Conservation (phyloP, 345 rosid genomes). For the Corchorus capsularis region DNA sequence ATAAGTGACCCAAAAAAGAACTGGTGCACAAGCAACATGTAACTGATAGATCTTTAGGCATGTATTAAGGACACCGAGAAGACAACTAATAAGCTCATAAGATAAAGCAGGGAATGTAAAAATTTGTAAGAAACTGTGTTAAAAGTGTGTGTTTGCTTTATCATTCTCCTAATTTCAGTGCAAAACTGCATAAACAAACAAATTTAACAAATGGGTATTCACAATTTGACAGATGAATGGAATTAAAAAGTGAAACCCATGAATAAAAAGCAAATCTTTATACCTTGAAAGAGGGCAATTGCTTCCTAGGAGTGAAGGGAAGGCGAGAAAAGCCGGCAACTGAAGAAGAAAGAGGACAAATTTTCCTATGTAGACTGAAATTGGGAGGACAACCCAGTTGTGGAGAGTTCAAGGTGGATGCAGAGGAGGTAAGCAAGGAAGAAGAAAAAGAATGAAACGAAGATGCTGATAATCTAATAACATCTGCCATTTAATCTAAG, state of each 20-base stretch:
- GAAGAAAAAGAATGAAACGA: conserved; percentile 13
- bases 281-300: conserved; percentile 16
- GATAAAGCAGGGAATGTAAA: background rate
- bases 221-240: background rate
- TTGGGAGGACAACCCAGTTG: background rate
- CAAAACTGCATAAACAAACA: background rate
- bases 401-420: conserved; percentile 1
- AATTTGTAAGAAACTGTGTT: background rate
- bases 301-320: background rate
- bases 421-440: background rate
- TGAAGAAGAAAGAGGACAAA: conserved; percentile 3
- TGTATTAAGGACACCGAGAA: background rate
- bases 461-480: background rate
- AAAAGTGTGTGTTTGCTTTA: background rate
- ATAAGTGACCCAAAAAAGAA: background rate
- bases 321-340: background rate
- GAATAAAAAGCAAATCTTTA: background rate
- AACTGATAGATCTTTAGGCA: background rate
- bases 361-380: background rate
- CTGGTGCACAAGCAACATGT: background rate
- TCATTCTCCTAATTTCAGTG: background rate
- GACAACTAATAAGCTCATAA: background rate
- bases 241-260: background rate
- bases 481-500: conserved; percentile 10
- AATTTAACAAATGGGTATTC: conserved; percentile 1